Evolutionary conservation across 176 grass and related monocot species (phyloP), one percentile per base, ranked within the genome.

Genomic region (Thalia dealbata): DNA sequence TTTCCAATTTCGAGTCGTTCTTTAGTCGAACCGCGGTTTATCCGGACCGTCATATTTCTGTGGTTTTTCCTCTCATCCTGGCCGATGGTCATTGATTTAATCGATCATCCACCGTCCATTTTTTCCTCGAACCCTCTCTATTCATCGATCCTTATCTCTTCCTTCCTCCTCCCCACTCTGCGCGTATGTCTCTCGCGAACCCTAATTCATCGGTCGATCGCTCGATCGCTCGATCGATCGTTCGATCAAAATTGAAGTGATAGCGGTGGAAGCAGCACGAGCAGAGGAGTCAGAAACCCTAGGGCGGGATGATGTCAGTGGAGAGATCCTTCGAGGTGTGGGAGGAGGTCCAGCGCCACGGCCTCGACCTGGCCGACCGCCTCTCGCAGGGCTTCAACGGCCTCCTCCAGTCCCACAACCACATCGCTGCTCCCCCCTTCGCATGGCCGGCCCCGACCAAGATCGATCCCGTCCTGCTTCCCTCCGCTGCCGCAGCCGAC

Each of bases 261-360:
- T n/a, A 19, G 35, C 6, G 43, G 10, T 10, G 14, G 19, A 21
- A 68, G 38, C 10, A 41, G 32, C n/a, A n/a, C n/a, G n/a, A n/a
- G n/a, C n/a, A 5, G 12, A n/a, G 38, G 19, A 27, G 3, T 22
- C 10, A 2, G 27, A 68, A 42, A 12, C 35, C 21, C 19, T 58
- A 58, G 35, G 1, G 3, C 35, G 0, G 3, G 65, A n/a, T 43
- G 35, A 68, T 68, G 65, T 68, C 65, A 3, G 65, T 91, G 83
- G 95, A 97, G 95, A 86, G 86, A 79, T 88, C 95, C 21, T 59
- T 97, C 56, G 95, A 93, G 76, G 83, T 87, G 25, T 92, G 90
- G 95, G 90, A 92, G 63, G 95, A 91, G 76, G 82, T 88, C 76
- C 95, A 92, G 87, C 95, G 95, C 66, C 92, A 96, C 54, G 92